Conservation (phyloP, 2,329 filamentous ascomycete species). For the Cercospora sp. region DNA sequence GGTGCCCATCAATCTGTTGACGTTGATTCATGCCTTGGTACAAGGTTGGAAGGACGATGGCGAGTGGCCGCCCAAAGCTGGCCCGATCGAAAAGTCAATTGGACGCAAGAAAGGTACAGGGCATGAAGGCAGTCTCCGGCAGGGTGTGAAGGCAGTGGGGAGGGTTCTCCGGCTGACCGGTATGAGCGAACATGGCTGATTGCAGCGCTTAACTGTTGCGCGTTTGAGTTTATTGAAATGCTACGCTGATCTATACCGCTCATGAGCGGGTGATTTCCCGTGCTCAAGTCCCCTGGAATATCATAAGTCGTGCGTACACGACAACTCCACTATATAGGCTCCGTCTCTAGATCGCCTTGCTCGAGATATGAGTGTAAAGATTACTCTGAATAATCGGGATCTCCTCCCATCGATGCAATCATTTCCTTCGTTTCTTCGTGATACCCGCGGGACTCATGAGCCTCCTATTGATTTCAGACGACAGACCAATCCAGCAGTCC, state of each 20-base stretch:
- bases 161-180: conserved; percentile 43
- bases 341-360: background rate
- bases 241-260: background rate
- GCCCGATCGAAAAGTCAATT: conserved; percentile 49
- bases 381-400: background rate
- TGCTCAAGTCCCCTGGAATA: background rate
- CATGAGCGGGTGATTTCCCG: background rate
- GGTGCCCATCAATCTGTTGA: conserved; percentile 81
- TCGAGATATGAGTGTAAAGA: background rate
- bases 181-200: conserved; percentile 11
- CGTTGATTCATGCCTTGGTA: conserved; percentile 79
- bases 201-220: background rate
- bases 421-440: background rate
- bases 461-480: background rate
- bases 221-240: background rate
- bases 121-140: conserved; percentile 37
- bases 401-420: background rate
- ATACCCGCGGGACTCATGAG: background rate
- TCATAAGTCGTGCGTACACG: background rate
- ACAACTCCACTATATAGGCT: background rate
- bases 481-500: background rate
- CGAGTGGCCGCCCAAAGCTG: conserved; percentile 78
- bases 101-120: conserved; percentile 40
- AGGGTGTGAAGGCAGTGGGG: conserved; percentile 48
- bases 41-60: conserved; percentile 90